These are phyloP conservation scores for Paramyrothecium roridum DNA, from an alignment of 2,329 filamentous ascomycete genomes.

Conservation along the genomic window DNA sequence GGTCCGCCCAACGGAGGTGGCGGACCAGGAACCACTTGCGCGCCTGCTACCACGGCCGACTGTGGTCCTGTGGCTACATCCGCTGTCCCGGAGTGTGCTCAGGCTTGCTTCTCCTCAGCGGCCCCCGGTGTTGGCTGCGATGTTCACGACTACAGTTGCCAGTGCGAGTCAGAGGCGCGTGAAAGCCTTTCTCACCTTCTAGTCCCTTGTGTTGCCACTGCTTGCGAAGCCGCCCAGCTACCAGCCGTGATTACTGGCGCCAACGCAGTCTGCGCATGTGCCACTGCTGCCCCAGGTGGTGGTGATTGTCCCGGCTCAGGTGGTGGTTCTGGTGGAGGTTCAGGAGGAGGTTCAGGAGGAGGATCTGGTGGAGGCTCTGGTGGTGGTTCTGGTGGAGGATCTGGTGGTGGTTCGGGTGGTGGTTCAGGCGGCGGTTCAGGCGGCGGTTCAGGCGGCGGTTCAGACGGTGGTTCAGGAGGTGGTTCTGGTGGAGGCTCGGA, in stretches of 20 bases:
- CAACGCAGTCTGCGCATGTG: conserved; percentile 15
- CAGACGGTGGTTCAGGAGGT: not conserved
- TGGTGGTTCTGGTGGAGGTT: not conserved
- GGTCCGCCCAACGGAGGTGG: not conserved
- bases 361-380: not conserved
- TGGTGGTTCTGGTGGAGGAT: not conserved
- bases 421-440: not conserved
- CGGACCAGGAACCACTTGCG: conserved; percentile 7
- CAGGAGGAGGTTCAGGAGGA: not conserved
- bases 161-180: conserved; percentile 19
- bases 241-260: conserved; percentile 22
- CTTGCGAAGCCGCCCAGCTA: conserved; percentile 17
- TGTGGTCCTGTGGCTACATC: conserved; percentile 20
- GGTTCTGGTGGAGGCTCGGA: not conserved
- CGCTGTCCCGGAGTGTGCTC: conserved; percentile 20
- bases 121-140: conserved; percentile 20
- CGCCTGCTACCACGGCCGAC: conserved; percentile 8
- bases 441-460: not conserved
- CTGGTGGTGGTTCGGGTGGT: not conserved
- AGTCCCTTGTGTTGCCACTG: conserved; percentile 22
- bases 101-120: conserved; percentile 19
- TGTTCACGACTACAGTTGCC: conserved; percentile 21
- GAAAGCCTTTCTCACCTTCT: conserved; percentile 17
- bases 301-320: conserved; percentile 1
- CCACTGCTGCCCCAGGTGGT: conserved; percentile 5